Evolutionary conservation across 2,329 filamentous ascomycete genomes (phyloP).

Genomic region (Gaeumannomyces sp.): DNA sequence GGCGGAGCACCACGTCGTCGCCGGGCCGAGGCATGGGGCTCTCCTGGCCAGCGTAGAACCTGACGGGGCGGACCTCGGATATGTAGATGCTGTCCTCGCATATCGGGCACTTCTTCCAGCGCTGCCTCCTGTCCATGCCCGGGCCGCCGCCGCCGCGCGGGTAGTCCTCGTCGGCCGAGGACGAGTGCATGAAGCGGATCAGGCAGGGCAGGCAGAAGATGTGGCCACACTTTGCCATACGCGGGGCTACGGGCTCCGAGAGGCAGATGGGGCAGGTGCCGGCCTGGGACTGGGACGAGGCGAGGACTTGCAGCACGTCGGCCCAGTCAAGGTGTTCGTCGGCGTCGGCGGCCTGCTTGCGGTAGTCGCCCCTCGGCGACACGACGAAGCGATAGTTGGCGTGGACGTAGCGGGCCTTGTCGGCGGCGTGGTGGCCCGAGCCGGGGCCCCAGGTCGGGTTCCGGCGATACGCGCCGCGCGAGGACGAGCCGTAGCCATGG

Average conservation of each 20-base stretch:
- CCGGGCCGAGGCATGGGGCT: conserved; percentile 72
- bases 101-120: conserved; percentile 94
- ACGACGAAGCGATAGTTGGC: conserved; percentile 98
- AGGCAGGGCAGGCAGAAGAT: conserved; percentile 94
- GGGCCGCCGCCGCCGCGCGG: conserved; percentile 23
- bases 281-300: conserved; percentile 80
- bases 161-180: conserved; percentile 62
- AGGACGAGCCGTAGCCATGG: conserved; percentile 41
- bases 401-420: conserved; percentile 87
- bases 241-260: conserved; percentile 82
- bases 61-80: conserved; percentile 81
- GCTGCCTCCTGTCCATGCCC: conserved; percentile 38
- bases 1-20: conserved; percentile 79
- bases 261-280: conserved; percentile 93
- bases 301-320: conserved; percentile 84
- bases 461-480: conserved; percentile 48
- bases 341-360: conserved; percentile 73
- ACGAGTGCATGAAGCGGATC: conserved; percentile 91
- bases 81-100: conserved; percentile 92
- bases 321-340: conserved; percentile 89
- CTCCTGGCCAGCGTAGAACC: conserved; percentile 89
- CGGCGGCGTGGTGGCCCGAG: conserved; percentile 81
- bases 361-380: conserved; percentile 72
- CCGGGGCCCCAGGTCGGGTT: conserved; percentile 79
- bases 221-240: conserved; percentile 96